Evolutionary conservation across 2,329 filamentous ascomycete species (phyloP).

Genomic region (Cladophialophora psammophila): DNA sequence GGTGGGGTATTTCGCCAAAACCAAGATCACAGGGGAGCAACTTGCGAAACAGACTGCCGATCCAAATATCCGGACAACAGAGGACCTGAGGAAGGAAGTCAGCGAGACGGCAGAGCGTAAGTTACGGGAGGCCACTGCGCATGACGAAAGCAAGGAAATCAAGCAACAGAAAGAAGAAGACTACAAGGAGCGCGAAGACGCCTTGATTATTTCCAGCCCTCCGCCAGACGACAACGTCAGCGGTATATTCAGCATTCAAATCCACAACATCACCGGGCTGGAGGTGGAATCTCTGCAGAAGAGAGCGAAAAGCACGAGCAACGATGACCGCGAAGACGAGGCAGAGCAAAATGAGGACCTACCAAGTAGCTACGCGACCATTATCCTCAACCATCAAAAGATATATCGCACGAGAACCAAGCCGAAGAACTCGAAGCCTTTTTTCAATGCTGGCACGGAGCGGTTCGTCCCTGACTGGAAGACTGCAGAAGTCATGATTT

Average conservation of each 20-base stretch:
- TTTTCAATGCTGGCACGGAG: conserved; percentile 79
- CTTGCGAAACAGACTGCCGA: conserved; percentile 68
- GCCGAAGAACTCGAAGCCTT: conserved; percentile 78
- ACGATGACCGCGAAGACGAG: conserved; percentile 48
- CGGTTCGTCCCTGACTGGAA: conserved; percentile 74
- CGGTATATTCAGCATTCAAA: conserved; percentile 73
- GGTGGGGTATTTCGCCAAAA: conserved; percentile 75
- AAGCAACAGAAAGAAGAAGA: conserved; percentile 74
- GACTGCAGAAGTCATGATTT: conserved; percentile 71
- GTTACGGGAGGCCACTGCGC: conserved; percentile 68
- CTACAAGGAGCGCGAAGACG: conserved; percentile 65
- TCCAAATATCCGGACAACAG: conserved; percentile 62
- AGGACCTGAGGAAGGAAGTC: conserved; percentile 67
- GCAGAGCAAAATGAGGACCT: conserved; percentile 69
- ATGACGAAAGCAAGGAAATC: conserved; percentile 67
- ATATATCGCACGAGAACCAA: conserved; percentile 76
- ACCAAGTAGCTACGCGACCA: conserved; percentile 74
- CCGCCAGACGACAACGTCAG: conserved; percentile 68
- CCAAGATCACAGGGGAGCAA: conserved; percentile 67
- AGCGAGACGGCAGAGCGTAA: conserved; percentile 64
- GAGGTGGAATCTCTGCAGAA: conserved; percentile 69
- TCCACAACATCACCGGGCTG: conserved; percentile 75
- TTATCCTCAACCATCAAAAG: conserved; percentile 76
- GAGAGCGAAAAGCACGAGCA: conserved; percentile 54
- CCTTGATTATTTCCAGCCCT: conserved; percentile 72